A percentile compares a stretch with the other conserved stretches of the same genome.
These are phyloP conservation scores for Microbotryum scabiosae DNA, from an alignment of 1,284 basidiomycete species.

Conservation along the genomic window DNA sequence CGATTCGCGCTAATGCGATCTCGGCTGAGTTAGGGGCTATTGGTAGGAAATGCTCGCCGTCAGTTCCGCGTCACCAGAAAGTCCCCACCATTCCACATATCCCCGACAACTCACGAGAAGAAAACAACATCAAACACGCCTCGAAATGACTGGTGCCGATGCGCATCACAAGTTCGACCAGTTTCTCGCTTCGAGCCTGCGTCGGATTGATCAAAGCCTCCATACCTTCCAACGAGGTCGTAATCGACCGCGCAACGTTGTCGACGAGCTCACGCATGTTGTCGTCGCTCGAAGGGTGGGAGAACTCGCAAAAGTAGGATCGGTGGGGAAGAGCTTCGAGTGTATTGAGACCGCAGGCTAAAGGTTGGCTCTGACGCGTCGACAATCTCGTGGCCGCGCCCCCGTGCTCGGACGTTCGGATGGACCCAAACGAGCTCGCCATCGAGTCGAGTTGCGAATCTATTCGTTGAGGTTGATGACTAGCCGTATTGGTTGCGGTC, in stretches of 20 bases:
- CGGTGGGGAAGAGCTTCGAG: background rate
- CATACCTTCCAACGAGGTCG: conserved; percentile 13
- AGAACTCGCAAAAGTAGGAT: background rate
- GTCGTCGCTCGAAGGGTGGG: background rate
- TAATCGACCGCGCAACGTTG: background rate
- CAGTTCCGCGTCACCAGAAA: too few relatives aligned
- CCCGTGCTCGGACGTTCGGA: background rate
- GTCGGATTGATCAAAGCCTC: conserved; percentile 13
- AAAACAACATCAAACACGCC: conserved; percentile 15
- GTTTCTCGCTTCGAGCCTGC: conserved; percentile 8
- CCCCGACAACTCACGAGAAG: conserved; percentile 13
- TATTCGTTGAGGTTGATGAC: too few relatives aligned
- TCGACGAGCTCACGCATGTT: background rate
- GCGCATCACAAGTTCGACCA: conserved; percentile 4
- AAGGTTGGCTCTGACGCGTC: too few relatives aligned
- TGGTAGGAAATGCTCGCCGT: too few relatives aligned
- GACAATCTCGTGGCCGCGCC: too few relatives aligned
- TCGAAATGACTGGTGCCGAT: conserved; percentile 3
- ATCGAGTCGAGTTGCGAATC: background rate
- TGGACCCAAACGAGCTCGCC: conserved; percentile 16
- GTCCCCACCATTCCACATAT: too few relatives aligned
- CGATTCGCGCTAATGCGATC: conserved; percentile 7
- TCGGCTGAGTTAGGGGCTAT: conserved; percentile 19
- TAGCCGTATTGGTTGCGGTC: background rate
- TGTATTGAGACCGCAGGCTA: too few relatives aligned